phyloP scores from a whole-genome alignment of 345 rosid species.

The Linum lewisii region DNA sequence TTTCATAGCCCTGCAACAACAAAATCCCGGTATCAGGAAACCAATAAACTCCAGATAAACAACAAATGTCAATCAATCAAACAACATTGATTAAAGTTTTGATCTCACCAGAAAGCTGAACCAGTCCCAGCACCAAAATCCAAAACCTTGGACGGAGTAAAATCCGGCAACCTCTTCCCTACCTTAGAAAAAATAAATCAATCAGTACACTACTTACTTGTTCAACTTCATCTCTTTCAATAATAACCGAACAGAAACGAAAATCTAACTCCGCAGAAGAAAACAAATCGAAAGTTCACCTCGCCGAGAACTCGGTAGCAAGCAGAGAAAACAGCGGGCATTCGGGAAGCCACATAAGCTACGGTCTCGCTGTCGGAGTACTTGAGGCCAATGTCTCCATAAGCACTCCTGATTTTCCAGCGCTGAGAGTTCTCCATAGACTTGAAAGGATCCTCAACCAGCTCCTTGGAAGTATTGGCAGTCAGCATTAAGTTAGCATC shows the following conservation, averaged over 20 bases:
- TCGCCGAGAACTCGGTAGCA: conserved; percentile 73
- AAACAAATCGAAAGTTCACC: conserved; percentile 18
- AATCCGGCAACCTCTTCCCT: conserved; percentile 58
- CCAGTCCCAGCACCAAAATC: conserved; percentile 98
- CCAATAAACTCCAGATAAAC: not conserved
- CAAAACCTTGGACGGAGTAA: conserved; percentile 55
- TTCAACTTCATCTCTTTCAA: not conserved
- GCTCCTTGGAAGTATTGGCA: conserved; percentile 47
- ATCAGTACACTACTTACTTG: not conserved
- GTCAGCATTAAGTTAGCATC: conserved; percentile 45
- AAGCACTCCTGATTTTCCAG: conserved; percentile 79
- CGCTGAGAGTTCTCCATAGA: conserved; percentile 60
- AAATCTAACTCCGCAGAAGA: no score
- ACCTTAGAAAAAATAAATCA: conserved; percentile 32
- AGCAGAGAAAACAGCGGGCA: conserved; percentile 93
- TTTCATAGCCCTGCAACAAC: conserved; percentile 53
- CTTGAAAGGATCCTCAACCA: conserved; percentile 72
- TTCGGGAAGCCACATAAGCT: conserved; percentile 89
- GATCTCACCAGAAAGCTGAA: conserved; percentile 80
- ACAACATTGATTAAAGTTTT: not conserved
- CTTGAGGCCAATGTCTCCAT: conserved; percentile 73
- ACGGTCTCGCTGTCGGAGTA: conserved; percentile 74
- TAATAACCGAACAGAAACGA: not conserved
- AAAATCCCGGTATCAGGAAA: conserved; percentile 10
- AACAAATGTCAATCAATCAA: not conserved